A percentile compares a stretch with the other conserved stretches of the same genome.
These are phyloP conservation scores for Phyllosticta citrichinensis DNA, from an alignment of 2,329 filamentous ascomycete species.

Conservation along the genomic window DNA sequence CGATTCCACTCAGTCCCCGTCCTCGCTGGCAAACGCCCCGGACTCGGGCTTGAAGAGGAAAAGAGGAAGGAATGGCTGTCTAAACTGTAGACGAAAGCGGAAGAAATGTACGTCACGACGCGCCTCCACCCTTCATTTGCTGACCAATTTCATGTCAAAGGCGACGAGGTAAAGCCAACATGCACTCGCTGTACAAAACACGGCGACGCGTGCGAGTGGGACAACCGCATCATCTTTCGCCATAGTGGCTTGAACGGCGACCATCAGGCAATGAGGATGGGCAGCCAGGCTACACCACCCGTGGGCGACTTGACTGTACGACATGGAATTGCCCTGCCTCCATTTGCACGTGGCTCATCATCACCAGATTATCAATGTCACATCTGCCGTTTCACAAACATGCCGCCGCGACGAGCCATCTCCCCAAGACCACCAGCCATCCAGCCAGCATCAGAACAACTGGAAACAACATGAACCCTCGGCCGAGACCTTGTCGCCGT, in stretches of 20 bases:
- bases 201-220: conserved; percentile 14
- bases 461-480: neutral
- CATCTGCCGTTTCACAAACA: conserved; percentile 2
- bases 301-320: conserved; percentile 7
- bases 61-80: conserved; percentile 11
- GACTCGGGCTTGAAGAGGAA: conserved; percentile 1
- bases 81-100: conserved; percentile 14
- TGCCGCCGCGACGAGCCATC: conserved; percentile 4
- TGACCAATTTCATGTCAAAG: neutral
- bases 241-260: conserved; percentile 8
- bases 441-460: neutral
- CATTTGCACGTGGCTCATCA: neutral
- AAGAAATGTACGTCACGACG: conserved; percentile 12
- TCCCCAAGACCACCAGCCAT: neutral
- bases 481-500: neutral
- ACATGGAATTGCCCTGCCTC: neutral
- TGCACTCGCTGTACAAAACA: conserved; percentile 14
- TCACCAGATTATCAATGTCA: conserved; percentile 8
- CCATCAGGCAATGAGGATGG: conserved; percentile 9
- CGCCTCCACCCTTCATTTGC: neutral
- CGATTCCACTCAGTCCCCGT: neutral
- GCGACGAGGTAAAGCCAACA: conserved; percentile 14
- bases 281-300: conserved; percentile 8
- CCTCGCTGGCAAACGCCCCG: neutral
- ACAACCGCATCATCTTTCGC: conserved; percentile 15